phyloP scores from a whole-genome alignment of 2,329 filamentous ascomycete species.

The Hymenoscyphus salicellus region DNA sequence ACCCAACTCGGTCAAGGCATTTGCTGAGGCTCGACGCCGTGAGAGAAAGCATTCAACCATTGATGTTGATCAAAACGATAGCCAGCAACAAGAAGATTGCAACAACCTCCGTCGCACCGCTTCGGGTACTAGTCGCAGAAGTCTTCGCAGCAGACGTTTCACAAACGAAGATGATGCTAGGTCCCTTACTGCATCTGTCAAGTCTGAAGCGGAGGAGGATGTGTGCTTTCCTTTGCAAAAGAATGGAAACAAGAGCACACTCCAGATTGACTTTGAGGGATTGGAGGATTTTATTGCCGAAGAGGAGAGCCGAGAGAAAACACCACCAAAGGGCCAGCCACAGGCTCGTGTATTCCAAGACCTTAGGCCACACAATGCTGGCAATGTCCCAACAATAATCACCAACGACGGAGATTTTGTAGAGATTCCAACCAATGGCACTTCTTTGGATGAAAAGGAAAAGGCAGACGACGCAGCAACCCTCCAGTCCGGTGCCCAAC shows the following conservation, averaged over 20 bases:
- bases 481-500: conserved; percentile 18
- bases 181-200: conserved; percentile 60
- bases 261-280: conserved; percentile 88
- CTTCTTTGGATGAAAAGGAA: conserved; percentile 49
- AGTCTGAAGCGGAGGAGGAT: conserved; percentile 72
- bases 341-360: conserved; percentile 35
- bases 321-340: conserved; percentile 33
- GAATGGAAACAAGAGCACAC: conserved; percentile 69
- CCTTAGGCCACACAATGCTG: conserved; percentile 29
- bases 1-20: conserved; percentile 96
- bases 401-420: conserved; percentile 58
- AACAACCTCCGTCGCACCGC: conserved; percentile 63
- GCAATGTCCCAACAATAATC: conserved; percentile 19
- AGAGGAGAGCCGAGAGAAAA: conserved; percentile 48
- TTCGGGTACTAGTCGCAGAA: conserved; percentile 64
- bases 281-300: conserved; percentile 85
- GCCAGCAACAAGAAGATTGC: conserved; percentile 67
- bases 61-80: conserved; percentile 80
- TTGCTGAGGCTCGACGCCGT: conserved; percentile 83
- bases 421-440: conserved; percentile 47
- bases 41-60: conserved; percentile 65
- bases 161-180: conserved; percentile 61
- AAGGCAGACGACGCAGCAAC: conserved; percentile 29
- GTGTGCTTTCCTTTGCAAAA: conserved; percentile 78
- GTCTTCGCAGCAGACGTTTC: conserved; percentile 55